Evolutionary conservation across 1,284 basidiomycete species (phyloP).

Genomic region (Sutorius eximius): DNA sequence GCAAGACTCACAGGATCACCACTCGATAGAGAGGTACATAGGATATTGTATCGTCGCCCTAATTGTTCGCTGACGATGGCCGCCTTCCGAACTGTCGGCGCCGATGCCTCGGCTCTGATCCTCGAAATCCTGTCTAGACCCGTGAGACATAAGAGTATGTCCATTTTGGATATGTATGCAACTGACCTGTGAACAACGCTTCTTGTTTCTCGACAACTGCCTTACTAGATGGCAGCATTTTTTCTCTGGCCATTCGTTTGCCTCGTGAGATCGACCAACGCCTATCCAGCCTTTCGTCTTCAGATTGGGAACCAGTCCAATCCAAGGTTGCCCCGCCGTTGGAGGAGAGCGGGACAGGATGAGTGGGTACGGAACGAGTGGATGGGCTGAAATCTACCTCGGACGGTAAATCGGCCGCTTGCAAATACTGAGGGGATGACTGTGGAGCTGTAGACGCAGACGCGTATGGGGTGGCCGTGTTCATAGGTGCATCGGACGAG

Average conservation of each 20-base stretch:
- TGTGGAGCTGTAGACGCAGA: conserved; percentile 32
- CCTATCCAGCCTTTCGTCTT: conserved; percentile 57
- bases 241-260: conserved; percentile 62
- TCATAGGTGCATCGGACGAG: conserved; percentile 23
- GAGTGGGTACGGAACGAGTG: conserved; percentile 42
- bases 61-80: conserved; percentile 66
- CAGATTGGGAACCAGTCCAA: conserved; percentile 53
- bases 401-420: conserved; percentile 32
- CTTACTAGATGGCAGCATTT: conserved; percentile 40
- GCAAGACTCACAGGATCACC: conserved; percentile 44
- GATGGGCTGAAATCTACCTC: conserved; percentile 76
- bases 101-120: conserved; percentile 50
- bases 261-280: conserved; percentile 60
- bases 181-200: conserved; percentile 47
- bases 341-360: conserved; percentile 62
- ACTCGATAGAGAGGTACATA: conserved; percentile 42
- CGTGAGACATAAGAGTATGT: not conserved
- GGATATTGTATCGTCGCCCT: conserved; percentile 56
- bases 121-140: conserved; percentile 56
- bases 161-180: conserved; percentile 1
- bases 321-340: conserved; percentile 69
- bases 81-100: conserved; percentile 62
- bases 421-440: conserved; percentile 37
- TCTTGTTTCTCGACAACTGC: conserved; percentile 51
- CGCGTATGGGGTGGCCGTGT: conserved; percentile 35